phyloP scores from a whole-genome alignment of 1,139 yeast species.

The Candida labiduridarum region DNA sequence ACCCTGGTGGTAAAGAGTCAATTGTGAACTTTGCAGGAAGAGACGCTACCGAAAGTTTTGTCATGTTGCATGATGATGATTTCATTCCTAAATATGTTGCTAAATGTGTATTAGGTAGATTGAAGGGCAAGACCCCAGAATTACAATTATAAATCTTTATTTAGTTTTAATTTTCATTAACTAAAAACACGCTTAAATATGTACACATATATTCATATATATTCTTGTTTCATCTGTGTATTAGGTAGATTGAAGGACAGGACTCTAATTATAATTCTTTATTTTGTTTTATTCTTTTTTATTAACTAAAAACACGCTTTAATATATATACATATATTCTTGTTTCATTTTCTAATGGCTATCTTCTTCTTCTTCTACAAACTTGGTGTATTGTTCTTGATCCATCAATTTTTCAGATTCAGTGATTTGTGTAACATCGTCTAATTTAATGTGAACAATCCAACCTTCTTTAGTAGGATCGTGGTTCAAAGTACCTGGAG shows the following conservation, averaged over 20 bases:
- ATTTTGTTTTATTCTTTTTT: neutral
- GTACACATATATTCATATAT: neutral
- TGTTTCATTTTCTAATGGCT: neutral
- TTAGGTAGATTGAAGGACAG: conserved; percentile 52
- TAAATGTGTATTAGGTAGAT: conserved; percentile 48
- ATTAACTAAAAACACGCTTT: neutral
- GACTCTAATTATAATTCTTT: conserved; percentile 25
- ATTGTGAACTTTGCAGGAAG: conserved; percentile 82
- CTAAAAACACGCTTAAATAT: neutral
- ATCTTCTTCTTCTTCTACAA: conserved; percentile 46
- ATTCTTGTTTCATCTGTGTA: conserved; percentile 25
- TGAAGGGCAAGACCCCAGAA: conserved; percentile 48
- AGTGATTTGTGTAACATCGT: conserved; percentile 30
- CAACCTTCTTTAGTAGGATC: conserved; percentile 96
- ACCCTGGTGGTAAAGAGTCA: conserved; percentile 87
- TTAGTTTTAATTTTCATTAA: neutral
- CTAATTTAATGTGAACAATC: conserved; percentile 76
- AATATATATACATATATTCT: neutral
- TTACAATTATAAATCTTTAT: conserved; percentile 19
- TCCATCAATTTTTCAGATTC: conserved; percentile 36
- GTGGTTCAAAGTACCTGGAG: conserved; percentile 77
- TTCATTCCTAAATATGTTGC: conserved; percentile 53
- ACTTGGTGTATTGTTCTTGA: conserved; percentile 64
- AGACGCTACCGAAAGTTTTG: conserved; percentile 87
- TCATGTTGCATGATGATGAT: conserved; percentile 57